These are phyloP conservation scores for Panicum miliaceum DNA, from an alignment of 176 grass and related monocot genomes.

Conservation along the genomic window DNA sequence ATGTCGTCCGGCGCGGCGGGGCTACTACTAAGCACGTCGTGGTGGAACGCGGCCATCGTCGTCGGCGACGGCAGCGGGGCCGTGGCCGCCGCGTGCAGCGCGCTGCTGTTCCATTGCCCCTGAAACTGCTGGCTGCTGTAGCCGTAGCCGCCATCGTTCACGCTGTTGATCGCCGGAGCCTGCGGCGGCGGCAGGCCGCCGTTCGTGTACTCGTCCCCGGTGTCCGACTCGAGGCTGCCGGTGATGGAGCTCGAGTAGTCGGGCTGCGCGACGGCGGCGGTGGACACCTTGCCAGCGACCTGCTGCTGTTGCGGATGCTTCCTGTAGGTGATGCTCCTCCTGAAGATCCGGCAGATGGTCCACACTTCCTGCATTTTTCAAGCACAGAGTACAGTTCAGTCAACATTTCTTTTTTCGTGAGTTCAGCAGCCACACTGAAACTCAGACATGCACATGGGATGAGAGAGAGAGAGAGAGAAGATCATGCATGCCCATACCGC, in stretches of 20 bases:
- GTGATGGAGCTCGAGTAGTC: constrained; percentile 66
- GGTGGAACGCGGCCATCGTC: constrained; percentile 22
- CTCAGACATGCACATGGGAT: background rate
- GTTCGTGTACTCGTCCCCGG: constrained; percentile 51
- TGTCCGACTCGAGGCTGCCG: constrained; percentile 63
- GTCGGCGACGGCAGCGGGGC: background rate
- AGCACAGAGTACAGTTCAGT: background rate
- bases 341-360: constrained; percentile 92
- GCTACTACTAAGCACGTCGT: constrained; percentile 31
- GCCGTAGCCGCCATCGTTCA: background rate
- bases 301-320: constrained; percentile 47
- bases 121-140: constrained; percentile 31
- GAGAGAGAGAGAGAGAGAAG: too few species aligned
- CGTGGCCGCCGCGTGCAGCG: background rate
- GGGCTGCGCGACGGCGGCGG: background rate
- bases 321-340: constrained; percentile 57
- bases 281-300: constrained; percentile 8
- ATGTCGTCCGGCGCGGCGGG: constrained; percentile 23
- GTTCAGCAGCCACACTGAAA: background rate
- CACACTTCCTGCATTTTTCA: constrained; percentile 75
- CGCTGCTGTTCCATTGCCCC: constrained; percentile 43
- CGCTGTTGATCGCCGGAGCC: constrained; percentile 18
- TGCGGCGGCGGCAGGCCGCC: background rate
- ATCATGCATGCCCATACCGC: constrained; percentile 36
- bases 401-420: too few species aligned